Evolutionary conservation across 2,329 filamentous ascomycete genomes (phyloP), one percentile per base, ranked within the genome.

Genomic region (Neofusicoccum laricinum): DNA sequence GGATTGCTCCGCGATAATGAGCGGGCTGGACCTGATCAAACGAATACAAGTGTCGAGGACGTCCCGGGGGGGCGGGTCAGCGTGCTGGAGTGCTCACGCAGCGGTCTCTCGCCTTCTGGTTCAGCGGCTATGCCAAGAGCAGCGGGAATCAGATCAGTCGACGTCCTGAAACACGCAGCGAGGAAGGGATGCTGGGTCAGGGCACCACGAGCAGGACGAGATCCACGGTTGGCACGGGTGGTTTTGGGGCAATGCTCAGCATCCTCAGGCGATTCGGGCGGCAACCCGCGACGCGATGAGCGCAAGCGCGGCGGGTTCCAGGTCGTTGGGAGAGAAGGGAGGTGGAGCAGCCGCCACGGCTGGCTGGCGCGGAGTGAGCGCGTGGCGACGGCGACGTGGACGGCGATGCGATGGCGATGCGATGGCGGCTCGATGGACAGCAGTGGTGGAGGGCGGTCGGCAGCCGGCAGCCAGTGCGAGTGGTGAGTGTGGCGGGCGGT

Each of bases 11-110:
- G 55, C 40, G 38, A 58, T 46, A 45, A 11, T 14, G 15, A 2
- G 14, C n/a, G 59, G 48, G 46, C 59, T 48, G 53, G 49, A 55
- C 61, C 55, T 49, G 49, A 53, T 63, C 36, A 63, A 63, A 63
- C 49, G 38, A 55, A 55, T 36, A 45, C 34, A 53, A 63, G 49
- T 45, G 25, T 38, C 17, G 17, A 34, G 30, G 38, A 11, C 7
- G 48, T 36, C 38, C 61, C 61, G 43, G 14, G 17, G 41, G 41
- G 8, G n/a, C 14, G 61, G 61, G 6, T 32, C 38, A 30, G 49
- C 49, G 38, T 34, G 38, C 36, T 34, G 58, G 21, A 30, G 58
- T 25, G 32, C 11, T n/a, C n/a, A 34, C 38, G 38, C 48, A 38
- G 8, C 25, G n/a, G 15, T 32, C 50, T 19, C 25, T n/a, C 36